Evolutionary conservation across 176 grass and related monocot genomes (phyloP).

Genomic region (Carex myosuroides): DNA sequence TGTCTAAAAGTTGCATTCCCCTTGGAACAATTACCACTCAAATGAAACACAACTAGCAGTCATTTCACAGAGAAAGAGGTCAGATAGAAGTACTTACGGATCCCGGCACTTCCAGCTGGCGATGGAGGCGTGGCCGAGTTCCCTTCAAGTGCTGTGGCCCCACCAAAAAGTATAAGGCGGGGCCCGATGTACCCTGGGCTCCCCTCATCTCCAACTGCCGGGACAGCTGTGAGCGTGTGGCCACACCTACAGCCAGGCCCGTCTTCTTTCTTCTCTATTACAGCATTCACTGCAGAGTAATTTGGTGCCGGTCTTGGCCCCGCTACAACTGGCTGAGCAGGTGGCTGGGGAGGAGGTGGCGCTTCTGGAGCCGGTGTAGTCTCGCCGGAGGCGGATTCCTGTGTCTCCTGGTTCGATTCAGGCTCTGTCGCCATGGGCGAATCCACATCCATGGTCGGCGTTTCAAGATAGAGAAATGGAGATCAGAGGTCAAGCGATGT

Average conservation of each 20-base stretch:
- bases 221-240: slow-evolving; percentile 82
- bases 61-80: background rate
- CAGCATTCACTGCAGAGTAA: slow-evolving; percentile 69
- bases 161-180: slow-evolving; percentile 78
- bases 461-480: slow-evolving; percentile 28
- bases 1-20: background rate
- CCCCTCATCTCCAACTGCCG: slow-evolving; percentile 82
- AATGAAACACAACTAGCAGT: slow-evolving; percentile 16
- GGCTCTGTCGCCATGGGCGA: slow-evolving; percentile 60
- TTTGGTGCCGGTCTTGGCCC: slow-evolving; percentile 64
- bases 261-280: slow-evolving; percentile 93
- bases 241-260: slow-evolving; percentile 82
- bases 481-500: slow-evolving; percentile 4
- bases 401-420: slow-evolving; percentile 58
- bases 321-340: slow-evolving; percentile 14
- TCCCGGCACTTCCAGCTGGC: slow-evolving; percentile 74
- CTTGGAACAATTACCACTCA: background rate
- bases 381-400: slow-evolving; percentile 17
- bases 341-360: background rate
- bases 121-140: slow-evolving; percentile 80
- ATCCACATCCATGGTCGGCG: slow-evolving; percentile 68
- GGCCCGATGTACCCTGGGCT: slow-evolving; percentile 62
- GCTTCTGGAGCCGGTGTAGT: slow-evolving; percentile 28
- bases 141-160: slow-evolving; percentile 86
- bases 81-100: slow-evolving; percentile 54